Base-by-base conservation (phyloP, 352 stramenopile species). In the Pythium scleroteichum region DNA sequence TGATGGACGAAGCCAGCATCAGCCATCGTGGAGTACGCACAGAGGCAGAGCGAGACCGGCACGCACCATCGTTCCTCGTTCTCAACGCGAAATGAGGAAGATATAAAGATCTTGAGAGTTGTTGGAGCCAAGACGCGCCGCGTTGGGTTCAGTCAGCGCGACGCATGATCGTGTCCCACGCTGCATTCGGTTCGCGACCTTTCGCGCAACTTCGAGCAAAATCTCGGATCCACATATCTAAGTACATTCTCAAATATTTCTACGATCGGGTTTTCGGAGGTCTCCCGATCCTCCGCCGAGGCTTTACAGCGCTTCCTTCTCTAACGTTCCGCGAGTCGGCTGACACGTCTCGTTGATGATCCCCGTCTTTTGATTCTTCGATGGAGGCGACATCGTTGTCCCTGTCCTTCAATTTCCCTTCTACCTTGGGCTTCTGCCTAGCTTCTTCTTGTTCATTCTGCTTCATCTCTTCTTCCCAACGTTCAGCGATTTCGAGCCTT, bases 381-480 rank as follows among this genome's bases (percentile, higher is more conserved):
- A n/a, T n/a, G n/a, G n/a, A n/a, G n/a, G n/a, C n/a, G n/a, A n/a
- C n/a, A n/a, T n/a, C n/a, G n/a, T n/a, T n/a, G n/a, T n/a, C n/a
- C n/a, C n/a, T n/a, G n/a, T n/a, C n/a, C 29, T 35, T 35, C 29
- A 35, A 10, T 35, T 35, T 35, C 10, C 10, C 29, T 10, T 35
- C 10, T 35, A 14, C 38, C 22, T 58, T 26, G 1, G 10, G 19
- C 20, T 22, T 33, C 4, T 48, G 19, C 14, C 46, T 39, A 16
- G 10, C n/a, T 17, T 16, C 19, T 23, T 58, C 51, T 39, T 48
- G 1, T 40, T 52, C 39, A 6, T 52, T 32, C 23, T 39, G 17
- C 45, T 62, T 45, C 32, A 14, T 22, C 19, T 54, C 32, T 12
- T 56, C 54, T 32, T 47, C 23, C 24, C 3, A n/a, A 32, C 53